Percentiles rank a stretch among this genome's conserved stretches.
Evolutionary conservation across 495 filamentous ascomycete species (phyloP).

Genomic region (Penicillium bialowiezense): DNA sequence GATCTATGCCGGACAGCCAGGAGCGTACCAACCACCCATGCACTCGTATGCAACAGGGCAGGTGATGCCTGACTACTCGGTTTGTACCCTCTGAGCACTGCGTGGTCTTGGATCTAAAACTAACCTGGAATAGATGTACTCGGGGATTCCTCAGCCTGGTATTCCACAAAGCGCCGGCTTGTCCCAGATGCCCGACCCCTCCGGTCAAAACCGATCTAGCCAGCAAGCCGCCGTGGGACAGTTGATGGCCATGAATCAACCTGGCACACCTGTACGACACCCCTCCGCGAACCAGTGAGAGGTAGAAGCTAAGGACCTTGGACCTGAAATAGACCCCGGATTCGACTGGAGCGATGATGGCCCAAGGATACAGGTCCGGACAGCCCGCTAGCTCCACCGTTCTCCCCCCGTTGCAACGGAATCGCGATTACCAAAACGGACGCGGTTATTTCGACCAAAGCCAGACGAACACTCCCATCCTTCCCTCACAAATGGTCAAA

Average conservation of each 20-base stretch:
- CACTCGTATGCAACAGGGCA: conserved; percentile 38
- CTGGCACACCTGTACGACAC: conserved; percentile 45
- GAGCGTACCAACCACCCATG: conserved; percentile 38
- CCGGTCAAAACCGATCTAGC: conserved; percentile 31
- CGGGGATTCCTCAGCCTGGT: conserved; percentile 28
- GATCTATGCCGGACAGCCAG: conserved; percentile 38
- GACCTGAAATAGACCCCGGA: conserved; percentile 34
- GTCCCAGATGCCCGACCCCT: conserved; percentile 40
- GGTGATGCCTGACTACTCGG: conserved; percentile 42
- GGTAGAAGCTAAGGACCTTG: conserved; percentile 29
- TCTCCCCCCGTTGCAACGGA: conserved; percentile 41
- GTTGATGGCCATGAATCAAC: conserved; percentile 40
- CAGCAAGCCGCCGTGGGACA: conserved; percentile 44
- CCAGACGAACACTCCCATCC: conserved; percentile 36
- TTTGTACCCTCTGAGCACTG: conserved; percentile 20
- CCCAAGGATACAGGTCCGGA: conserved; percentile 38
- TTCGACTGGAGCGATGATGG: conserved; percentile 42
- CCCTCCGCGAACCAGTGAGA: conserved; percentile 27
- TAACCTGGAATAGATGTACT: conserved; percentile 29
- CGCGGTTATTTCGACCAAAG: conserved; percentile 36
- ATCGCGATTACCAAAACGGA: conserved; percentile 31
- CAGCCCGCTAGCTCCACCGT: conserved; percentile 33
- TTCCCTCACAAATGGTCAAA: conserved; percentile 39
- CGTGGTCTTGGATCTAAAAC: not conserved
- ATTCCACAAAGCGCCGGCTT: conserved; percentile 32